phyloP scores from a whole-genome alignment of 1,284 basidiomycete genomes.

The Mycena citricolor region DNA sequence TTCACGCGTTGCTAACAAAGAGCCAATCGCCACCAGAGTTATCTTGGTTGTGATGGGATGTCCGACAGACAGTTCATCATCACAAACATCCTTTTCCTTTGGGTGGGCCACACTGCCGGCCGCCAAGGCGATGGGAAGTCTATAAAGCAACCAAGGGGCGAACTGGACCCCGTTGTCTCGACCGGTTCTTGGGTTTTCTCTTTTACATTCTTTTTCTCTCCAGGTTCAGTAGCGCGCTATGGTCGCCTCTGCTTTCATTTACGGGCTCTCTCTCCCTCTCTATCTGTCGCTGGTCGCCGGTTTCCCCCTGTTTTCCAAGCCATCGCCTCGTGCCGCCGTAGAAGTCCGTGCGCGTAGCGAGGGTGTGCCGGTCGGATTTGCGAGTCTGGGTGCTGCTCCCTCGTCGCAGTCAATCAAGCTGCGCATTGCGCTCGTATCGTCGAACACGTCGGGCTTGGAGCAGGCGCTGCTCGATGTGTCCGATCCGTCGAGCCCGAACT shows the following conservation, averaged over 20 bases:
- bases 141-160: slow-evolving; percentile 11
- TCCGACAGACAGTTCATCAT: too few relatives aligned
- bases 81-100: too few relatives aligned
- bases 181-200: not conserved
- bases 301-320: not conserved
- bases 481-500: slow-evolving; percentile 42
- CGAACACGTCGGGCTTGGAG: slow-evolving; percentile 37
- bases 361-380: slow-evolving; percentile 36
- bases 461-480: slow-evolving; percentile 43
- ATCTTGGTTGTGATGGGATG: too few relatives aligned
- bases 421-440: slow-evolving; percentile 40
- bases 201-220: not conserved
- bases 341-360: slow-evolving; percentile 8
- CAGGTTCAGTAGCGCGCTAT: slow-evolving; percentile 3
- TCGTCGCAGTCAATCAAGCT: slow-evolving; percentile 36
- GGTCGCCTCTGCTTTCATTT: slow-evolving; percentile 9
- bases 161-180: too few relatives aligned
- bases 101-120: too few relatives aligned
- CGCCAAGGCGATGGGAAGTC: too few relatives aligned
- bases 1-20: too few relatives aligned
- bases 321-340: not conserved
- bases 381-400: slow-evolving; percentile 35
- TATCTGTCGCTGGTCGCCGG: slow-evolving; percentile 8
- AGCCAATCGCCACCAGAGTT: too few relatives aligned
- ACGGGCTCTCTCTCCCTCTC: slow-evolving; percentile 3